A percentile compares a stretch with the other conserved stretches of the same genome.
Conservation (phyloP, 768 basidiomycete genomes). For the Amanita jacksonii region DNA sequence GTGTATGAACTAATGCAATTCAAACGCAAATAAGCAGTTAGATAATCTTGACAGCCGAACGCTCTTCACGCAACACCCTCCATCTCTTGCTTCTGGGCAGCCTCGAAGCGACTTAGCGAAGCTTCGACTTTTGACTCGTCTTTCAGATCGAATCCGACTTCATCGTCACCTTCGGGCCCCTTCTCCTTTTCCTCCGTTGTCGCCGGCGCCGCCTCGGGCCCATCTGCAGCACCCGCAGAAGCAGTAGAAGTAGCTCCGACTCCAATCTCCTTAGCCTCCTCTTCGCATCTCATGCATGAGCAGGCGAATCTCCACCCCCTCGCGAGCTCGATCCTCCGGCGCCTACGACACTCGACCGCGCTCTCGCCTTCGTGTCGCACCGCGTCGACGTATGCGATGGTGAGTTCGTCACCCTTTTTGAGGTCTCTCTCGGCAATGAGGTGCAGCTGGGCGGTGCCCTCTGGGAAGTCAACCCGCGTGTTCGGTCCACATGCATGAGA, state of each 20-base stretch:
- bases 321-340: slow-evolving; percentile 64
- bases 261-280: slow-evolving; percentile 36
- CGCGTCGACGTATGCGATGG: slow-evolving; percentile 69
- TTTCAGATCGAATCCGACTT: slow-evolving; percentile 1
- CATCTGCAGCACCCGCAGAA: slow-evolving; percentile 1
- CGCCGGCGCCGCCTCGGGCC: not conserved
- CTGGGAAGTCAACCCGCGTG: slow-evolving; percentile 52
- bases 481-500: slow-evolving; percentile 68
- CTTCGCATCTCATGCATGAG: slow-evolving; percentile 51
- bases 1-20: too few species aligned
- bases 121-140: slow-evolving; percentile 6
- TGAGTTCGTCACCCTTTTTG: slow-evolving; percentile 68
- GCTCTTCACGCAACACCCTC: not conserved
- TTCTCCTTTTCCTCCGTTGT: not conserved
- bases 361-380: slow-evolving; percentile 45
- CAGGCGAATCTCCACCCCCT: slow-evolving; percentile 82
- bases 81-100: not conserved
- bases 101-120: not conserved
- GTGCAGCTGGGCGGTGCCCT: slow-evolving; percentile 59
- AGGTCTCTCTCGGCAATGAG: slow-evolving; percentile 59
- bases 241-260: slow-evolving; percentile 18
- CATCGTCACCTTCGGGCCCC: not conserved
- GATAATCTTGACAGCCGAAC: too few species aligned
- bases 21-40: too few species aligned
- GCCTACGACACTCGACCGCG: slow-evolving; percentile 43